Percentiles rank a stretch among this genome's conserved stretches.
phyloP scores from a whole-genome alignment of 768 basidiomycete genomes.

The Psilocybe azurescens region DNA sequence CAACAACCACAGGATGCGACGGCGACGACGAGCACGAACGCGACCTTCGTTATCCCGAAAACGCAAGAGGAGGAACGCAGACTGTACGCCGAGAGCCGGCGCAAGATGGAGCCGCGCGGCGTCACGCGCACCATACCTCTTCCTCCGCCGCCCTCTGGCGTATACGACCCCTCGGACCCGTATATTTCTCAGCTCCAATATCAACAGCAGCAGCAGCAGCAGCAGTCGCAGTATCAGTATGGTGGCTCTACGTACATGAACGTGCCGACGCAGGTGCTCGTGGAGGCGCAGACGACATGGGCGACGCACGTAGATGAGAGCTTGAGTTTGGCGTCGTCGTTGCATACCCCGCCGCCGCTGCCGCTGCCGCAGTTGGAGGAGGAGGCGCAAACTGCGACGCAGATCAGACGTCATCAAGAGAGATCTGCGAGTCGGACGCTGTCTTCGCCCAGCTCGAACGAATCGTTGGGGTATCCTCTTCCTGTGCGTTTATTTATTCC shows the following conservation, averaged over 20 bases:
- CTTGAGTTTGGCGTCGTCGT: not conserved
- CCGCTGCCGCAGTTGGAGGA: slow-evolving; percentile 20
- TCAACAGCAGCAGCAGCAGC: not conserved
- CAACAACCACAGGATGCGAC: slow-evolving; percentile 1
- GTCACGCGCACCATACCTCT: slow-evolving; percentile 6
- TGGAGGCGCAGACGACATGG: not conserved
- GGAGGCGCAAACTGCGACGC: slow-evolving; percentile 4
- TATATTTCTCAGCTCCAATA: not conserved
- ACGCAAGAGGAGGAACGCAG: slow-evolving; percentile 24
- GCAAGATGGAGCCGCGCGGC: slow-evolving; percentile 23
- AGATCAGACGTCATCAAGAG: slow-evolving; percentile 2
- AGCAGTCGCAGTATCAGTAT: not conserved
- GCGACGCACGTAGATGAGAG: not conserved
- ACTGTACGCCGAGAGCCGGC: slow-evolving; percentile 12
- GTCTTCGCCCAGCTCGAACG: not conserved
- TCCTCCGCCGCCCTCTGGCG: not conserved
- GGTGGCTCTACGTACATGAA: not conserved
- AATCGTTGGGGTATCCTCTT: not conserved
- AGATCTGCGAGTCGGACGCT: not conserved
- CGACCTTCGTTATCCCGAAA: slow-evolving; percentile 2
- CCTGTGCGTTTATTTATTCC: not conserved
- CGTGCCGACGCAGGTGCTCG: not conserved
- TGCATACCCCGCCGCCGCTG: not conserved
- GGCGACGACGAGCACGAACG: not conserved
- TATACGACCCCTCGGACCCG: not conserved